Evolutionary conservation across 179 eudicot genomes (phyloP), one percentile per base, ranked within the genome.

Genomic region (Amaranthus tricolor): DNA sequence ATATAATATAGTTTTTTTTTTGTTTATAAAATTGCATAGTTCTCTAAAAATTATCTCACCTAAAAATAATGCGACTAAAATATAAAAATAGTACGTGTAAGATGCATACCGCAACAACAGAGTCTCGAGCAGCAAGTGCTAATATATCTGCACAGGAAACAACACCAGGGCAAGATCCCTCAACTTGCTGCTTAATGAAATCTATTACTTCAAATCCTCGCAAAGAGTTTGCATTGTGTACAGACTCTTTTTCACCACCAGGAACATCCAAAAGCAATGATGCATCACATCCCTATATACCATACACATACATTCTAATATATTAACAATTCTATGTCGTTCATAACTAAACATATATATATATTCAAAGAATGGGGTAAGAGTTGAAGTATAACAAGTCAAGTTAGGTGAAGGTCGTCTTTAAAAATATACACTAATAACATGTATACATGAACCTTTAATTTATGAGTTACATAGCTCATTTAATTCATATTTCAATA

Each of bases 201-300:
- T 60, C 64, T 60, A 60, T 60, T 60, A 21, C 12, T 9, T 60
- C 64, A 11, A 60, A 60, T 60, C 64, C 45, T 60, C 64, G 64
- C 12, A 60, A 11, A 21, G 64, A 60, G 15, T 21, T 20, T 15
- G 24, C 44, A 15, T 60, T 60, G 64, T 60, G 64, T 15, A 20
- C 40, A 20, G 64, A 60, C 43, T 60, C 64, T 21, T 21, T 21
- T 11, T 60, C 64, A 60, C 64, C 64, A 21, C 64, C 64, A 9
- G 20, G 10, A 6, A 60, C 15, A 4, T 60, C 64, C 64, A 60
- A 60, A 20, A 60, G 7, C 12, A 60, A 14, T 60, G 64, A 60
- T 10, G 64, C 64, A 60, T 60, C 64, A 11, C 64, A 60, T 24
- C 64, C 64, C 64, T 60, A 60, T 60, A 17, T 60, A 31, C 2